Base-by-base conservation (phyloP, 2,329 filamentous ascomycete species). In the Botryotinia narcissicola region DNA sequence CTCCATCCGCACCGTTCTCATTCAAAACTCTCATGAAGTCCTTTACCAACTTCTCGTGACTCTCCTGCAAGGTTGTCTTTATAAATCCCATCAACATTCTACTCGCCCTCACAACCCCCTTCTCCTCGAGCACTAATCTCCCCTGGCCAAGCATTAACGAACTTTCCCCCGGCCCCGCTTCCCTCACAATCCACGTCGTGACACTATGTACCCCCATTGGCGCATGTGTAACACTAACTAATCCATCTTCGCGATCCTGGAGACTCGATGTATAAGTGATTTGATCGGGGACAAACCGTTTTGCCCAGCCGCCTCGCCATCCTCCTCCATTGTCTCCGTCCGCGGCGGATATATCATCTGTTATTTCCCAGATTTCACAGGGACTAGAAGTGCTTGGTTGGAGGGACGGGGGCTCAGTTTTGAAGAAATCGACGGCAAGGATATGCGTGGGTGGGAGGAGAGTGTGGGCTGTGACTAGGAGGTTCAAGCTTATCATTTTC, bases 401-500 rank as follows among this genome's bases (percentile, higher is more conserved):
- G n/a, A 92, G 89, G 79, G 90, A 87, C 37, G 85, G 79, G 0
- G 92, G 92, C 59, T 79, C 76, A n/a, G 54, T 61, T 60, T 75
- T 75, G 70, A 79, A 77, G 76, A 79, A 79, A 37, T 73, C 51
- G 25, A 32, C 29, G 61, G 60, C 48, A 48, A 54, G 70, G 14
- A 35, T 22, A 25, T 66, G 60, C n/a, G 70, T 66, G 4, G 92
- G 85, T 46, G 87, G 85, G 82, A 93, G 92, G 61, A 86, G 85
- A 74, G 89, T 87, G 75, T 92, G 88, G 73, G 91, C 89, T 74
- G 91, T 89, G 71, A 97, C 91, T 69, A 97, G 87, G 1, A 94
- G 93, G 82, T 97, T 97, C 74, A 97, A 85, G 80, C 94, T 90
- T 79, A 97, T 95, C 91, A 97, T 96, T 77, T 89, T 89, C 70